Conservation (phyloP, 2,329 filamentous ascomycete genomes). For the Verruconis gallopava region DNA sequence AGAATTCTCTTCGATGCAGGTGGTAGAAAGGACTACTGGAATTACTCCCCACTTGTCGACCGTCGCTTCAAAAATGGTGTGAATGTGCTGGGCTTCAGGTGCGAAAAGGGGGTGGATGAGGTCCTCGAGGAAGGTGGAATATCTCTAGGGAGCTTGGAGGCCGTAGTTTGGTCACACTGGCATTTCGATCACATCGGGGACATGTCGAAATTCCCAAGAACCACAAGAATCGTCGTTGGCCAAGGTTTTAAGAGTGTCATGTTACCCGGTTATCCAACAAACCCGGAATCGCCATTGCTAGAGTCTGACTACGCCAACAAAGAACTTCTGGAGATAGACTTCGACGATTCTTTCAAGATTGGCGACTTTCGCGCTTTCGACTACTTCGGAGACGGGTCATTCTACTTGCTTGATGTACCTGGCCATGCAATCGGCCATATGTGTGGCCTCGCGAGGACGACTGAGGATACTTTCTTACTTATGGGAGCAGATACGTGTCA, state of each 20-base stretch:
- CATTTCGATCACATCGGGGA: slow-evolving; percentile 43
- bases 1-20: slow-evolving; percentile 36
- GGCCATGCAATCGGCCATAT: slow-evolving; percentile 20
- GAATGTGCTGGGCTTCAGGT: slow-evolving; percentile 24
- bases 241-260: slow-evolving; percentile 36
- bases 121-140: slow-evolving; percentile 24
- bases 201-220: slow-evolving; percentile 31
- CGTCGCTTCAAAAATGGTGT: slow-evolving; percentile 18
- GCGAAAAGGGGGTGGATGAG: slow-evolving; percentile 31
- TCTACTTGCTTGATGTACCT: slow-evolving; percentile 42
- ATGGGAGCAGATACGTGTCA: slow-evolving; percentile 17
- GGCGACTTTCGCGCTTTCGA: slow-evolving; percentile 36
- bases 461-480: slow-evolving; percentile 6
- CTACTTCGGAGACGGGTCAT: slow-evolving; percentile 43
- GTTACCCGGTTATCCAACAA: slow-evolving; percentile 34
- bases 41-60: slow-evolving; percentile 21
- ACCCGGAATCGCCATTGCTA: slow-evolving; percentile 14
- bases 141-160: slow-evolving; percentile 8
- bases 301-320: slow-evolving; percentile 15
- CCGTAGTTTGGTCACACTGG: slow-evolving; percentile 11
- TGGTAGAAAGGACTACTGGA: slow-evolving; percentile 33
- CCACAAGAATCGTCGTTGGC: slow-evolving; percentile 38
- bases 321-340: slow-evolving; percentile 16
- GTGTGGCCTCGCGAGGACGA: slow-evolving; percentile 7
- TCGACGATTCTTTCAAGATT: slow-evolving; percentile 22